Base-by-base conservation (phyloP, 2,329 filamentous ascomycete genomes). In the Tothia fuscella region DNA sequence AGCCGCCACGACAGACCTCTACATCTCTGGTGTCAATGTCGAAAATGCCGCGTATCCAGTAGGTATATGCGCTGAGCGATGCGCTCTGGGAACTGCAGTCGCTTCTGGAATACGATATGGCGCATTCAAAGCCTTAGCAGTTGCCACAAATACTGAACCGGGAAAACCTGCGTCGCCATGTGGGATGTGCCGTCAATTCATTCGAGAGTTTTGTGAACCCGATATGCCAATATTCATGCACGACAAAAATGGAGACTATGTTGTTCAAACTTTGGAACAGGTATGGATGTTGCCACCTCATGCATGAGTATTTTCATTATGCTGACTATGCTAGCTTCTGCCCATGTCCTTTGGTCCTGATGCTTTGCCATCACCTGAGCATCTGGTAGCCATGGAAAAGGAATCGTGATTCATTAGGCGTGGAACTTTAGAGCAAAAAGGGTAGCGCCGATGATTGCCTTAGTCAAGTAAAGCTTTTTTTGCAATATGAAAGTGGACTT, bases 21-120 rank as follows among this genome's bases (percentile, higher is more conserved):
- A 70, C 50, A 70, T 87, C 44, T 67, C 72, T 34, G 91, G 91
- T 42, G 87, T 84, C 48, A 63, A 63, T 43, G 53, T 96, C 47
- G 91, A 98, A 65, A 95, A 96, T 58, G 88, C 86, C 1, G 70
- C 82, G 21, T 96, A 93, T 58, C 89, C 91, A 0, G 88, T 95
- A 5, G 86, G 86, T n/a, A 93, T 84, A 3, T 96, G 91, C 61
- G 91, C 91, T 12, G 91, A 98, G 71, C 72, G 89, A 45, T 84
- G 89, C n/a, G 87, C 85, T 2, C 71, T 96, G 50, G 82, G 76
- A 6, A 86, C 78, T 29, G 89, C 89, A 17, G 74, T 95, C 4
- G 73, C 76, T 5, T 65, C 65, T 39, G 73, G 74, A 3, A 56
- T 50, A 50, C 33, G 34, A n/a, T 35, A 66, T 47, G 63, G 56